Evolutionary conservation across 495 filamentous ascomycete genomes (phyloP).

Genomic region (Podospora pseudoanserina): DNA sequence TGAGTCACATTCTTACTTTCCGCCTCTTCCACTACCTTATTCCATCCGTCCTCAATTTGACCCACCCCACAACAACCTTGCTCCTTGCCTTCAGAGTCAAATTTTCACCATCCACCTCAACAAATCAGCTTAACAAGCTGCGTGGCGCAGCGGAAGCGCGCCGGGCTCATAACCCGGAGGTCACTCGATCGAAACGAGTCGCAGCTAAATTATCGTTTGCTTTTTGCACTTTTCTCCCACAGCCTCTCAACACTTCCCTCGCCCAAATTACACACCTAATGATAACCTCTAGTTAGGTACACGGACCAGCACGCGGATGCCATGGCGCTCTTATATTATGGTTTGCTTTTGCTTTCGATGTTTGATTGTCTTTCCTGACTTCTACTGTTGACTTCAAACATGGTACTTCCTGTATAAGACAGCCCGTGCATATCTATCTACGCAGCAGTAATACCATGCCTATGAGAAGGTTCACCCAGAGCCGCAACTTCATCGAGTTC

Average conservation of each 20-base stretch:
- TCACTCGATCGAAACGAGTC: slow-evolving; percentile 7
- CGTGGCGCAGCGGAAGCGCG: slow-evolving; percentile 6
- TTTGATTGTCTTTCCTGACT: not conserved
- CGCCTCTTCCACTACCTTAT: not conserved
- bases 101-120: not conserved
- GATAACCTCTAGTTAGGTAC: too few relatives aligned
- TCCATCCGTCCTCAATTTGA: not conserved
- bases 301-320: not conserved
- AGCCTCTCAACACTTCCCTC: too few relatives aligned
- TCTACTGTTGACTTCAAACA: not conserved
- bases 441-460: too few relatives aligned
- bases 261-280: too few relatives aligned
- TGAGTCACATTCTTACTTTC: not conserved
- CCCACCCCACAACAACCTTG: not conserved
- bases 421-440: too few relatives aligned
- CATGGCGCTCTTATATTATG: not conserved
- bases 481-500: too few relatives aligned
- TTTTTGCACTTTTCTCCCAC: not conserved
- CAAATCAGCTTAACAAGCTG: not conserved
- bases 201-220: not conserved
- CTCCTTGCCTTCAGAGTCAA: not conserved
- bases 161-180: slow-evolving; percentile 6
- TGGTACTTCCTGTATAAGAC: too few relatives aligned
- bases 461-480: too few relatives aligned
- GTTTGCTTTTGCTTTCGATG: not conserved